Evolutionary conservation across 169 alveolate genomes (phyloP).

Genomic region (Eimeria acervulina): DNA sequence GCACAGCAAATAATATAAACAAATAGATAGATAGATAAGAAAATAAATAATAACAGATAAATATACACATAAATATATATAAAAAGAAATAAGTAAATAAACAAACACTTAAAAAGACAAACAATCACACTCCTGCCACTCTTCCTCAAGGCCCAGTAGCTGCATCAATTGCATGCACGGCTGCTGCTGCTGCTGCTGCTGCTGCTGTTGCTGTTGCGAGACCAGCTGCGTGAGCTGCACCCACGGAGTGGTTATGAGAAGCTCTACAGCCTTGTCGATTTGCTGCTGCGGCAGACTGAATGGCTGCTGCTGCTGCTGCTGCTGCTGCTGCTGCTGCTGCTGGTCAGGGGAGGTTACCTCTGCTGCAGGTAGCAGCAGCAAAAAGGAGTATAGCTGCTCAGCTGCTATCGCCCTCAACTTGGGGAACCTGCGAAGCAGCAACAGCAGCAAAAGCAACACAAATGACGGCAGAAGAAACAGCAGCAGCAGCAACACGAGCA

Average conservation of each 20-base stretch:
- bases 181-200: slow-evolving; percentile 54
- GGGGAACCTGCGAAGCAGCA: slow-evolving; percentile 53
- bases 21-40: too few relatives aligned
- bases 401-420: slow-evolving; percentile 71
- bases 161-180: slow-evolving; percentile 17
- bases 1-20: too few relatives aligned
- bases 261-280: slow-evolving; percentile 46
- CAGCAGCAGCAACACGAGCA: too few relatives aligned
- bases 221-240: slow-evolving; percentile 13
- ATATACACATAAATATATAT: too few relatives aligned
- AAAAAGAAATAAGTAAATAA: not conserved
- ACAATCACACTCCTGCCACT: not conserved
- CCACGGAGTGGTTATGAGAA: slow-evolving; percentile 76
- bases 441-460: not conserved
- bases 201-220: slow-evolving; percentile 24
- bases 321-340: not conserved
- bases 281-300: slow-evolving; percentile 38
- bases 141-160: not conserved
- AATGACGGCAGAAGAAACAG: not conserved
- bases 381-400: slow-evolving; percentile 57
- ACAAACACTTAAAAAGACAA: not conserved
- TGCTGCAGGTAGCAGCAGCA: slow-evolving; percentile 47
- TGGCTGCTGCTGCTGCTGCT: not conserved
- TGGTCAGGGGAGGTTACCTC: not conserved
- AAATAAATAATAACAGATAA: too few relatives aligned